Evolutionary conservation across 495 filamentous ascomycete genomes (phyloP), one percentile per base, ranked within the genome.

Genomic region (Daldinia vernicosa): DNA sequence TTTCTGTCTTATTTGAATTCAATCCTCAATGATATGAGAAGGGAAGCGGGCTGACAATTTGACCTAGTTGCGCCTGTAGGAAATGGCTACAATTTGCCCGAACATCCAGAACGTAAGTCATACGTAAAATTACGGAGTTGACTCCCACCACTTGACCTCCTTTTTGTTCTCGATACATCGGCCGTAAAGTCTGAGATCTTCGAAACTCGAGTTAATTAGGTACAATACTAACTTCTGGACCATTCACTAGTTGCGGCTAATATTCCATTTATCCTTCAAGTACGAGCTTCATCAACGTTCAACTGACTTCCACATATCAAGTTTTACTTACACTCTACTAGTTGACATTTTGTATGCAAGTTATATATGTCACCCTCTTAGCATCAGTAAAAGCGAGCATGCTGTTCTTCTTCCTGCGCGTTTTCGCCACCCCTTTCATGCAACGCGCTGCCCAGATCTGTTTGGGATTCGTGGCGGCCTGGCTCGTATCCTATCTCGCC

Each of bases 331-430:
- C 40, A 33, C 5, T 19, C 11, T 40, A 37, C 39, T 30, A 72
- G 63, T 55, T 67, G 37, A 56, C 51, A 15, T 73, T 72, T 26
- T 60, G 37, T 47, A 71, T 68, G 71, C 67, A 72, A 60, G 30
- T 77, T 19, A 63, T 77, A 60, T 77, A 76, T 62, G 60, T 67
- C 40, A 61, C 71, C 19, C 39, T 60, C 17, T 64, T 77, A 11
- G 57, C 74, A 55, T 51, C 71, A 14, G 65, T 71, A 40, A 75
- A 77, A 28, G 55, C 71, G 6, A 73, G 68, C 54, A 69, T 78
- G 61, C 51, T 77, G 11, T 67, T 62, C 54, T 77, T 78, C 75
- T 77, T 74, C 63, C 45, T 74, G n/a, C 72, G 75, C 6, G 70
- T 78, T 56, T 76, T 78, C 66, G 45, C 76, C 17, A 75, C 60